Conservation (phyloP, 2,329 filamentous ascomycete genomes). For the Reticulascus tulasneorum region DNA sequence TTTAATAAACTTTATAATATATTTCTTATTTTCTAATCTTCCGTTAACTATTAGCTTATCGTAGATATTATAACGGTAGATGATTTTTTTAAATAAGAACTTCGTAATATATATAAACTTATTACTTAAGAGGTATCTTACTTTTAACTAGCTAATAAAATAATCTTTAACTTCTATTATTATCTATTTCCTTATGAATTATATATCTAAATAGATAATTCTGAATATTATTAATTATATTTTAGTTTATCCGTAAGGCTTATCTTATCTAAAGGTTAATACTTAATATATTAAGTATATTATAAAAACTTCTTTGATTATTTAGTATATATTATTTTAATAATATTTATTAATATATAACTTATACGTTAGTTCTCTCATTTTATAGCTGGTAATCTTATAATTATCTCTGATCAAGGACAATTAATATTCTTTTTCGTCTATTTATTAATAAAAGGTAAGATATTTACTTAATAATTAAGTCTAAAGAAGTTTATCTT, state of each 20-base stretch:
- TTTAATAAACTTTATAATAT: not conserved
- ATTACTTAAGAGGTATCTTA: not conserved
- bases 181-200: not conserved
- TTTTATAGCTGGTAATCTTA: not conserved
- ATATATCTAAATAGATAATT: not conserved
- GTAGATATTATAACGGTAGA: not conserved
- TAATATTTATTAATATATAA: not conserved
- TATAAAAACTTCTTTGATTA: no score
- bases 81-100: not conserved
- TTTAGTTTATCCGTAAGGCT: not conserved
- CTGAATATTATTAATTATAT: not conserved
- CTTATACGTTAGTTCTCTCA: not conserved
- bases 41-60: not conserved
- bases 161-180: not conserved
- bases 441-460: not conserved
- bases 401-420: not conserved
- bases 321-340: not conserved
- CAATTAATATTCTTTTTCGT: no score
- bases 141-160: not conserved
- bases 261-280: not conserved
- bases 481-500: not conserved
- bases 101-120: not conserved
- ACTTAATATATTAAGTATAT: no score
- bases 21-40: not conserved
- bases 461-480: not conserved